Percentiles rank a stretch among this genome's conserved stretches.
Conservation (phyloP, 345 rosid genomes). For the Rubroshorea leprosula region DNA sequence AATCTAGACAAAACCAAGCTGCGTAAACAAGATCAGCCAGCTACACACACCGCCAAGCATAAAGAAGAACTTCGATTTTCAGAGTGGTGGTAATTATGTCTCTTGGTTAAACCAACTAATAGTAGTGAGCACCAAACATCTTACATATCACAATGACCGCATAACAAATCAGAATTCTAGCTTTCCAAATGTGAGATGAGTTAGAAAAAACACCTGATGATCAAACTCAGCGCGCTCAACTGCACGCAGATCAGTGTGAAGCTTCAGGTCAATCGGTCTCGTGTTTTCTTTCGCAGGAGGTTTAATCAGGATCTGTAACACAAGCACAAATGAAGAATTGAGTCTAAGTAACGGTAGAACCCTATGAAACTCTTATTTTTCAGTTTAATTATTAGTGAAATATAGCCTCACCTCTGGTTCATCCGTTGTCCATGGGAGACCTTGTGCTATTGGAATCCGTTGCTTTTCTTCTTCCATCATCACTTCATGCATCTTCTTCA, state of each 20-base stretch:
- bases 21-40: too few relatives aligned
- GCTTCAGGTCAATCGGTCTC: slow-evolving; percentile 61
- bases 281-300: slow-evolving; percentile 79
- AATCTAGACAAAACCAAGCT: too few relatives aligned
- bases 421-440: slow-evolving; percentile 95
- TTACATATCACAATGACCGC: too few relatives aligned
- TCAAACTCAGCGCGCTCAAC: slow-evolving; percentile 90
- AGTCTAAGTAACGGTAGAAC: neutral
- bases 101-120: too few relatives aligned
- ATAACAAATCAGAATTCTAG: too few relatives aligned
- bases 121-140: too few relatives aligned
- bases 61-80: too few relatives aligned
- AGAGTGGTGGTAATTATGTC: too few relatives aligned
- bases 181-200: neutral
- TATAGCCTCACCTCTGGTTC: slow-evolving; percentile 73
- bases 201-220: slow-evolving; percentile 44
- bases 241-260: slow-evolving; percentile 72
- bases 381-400: neutral
- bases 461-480: slow-evolving; percentile 53
- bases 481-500: slow-evolving; percentile 72
- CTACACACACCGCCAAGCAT: too few relatives aligned
- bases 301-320: slow-evolving; percentile 49
- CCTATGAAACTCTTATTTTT: neutral
- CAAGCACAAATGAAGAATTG: neutral
- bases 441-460: slow-evolving; percentile 83